These are phyloP conservation scores for Paramecium caudatum DNA, from an alignment of 73 alveolate genomes.

Conservation along the genomic window DNA sequence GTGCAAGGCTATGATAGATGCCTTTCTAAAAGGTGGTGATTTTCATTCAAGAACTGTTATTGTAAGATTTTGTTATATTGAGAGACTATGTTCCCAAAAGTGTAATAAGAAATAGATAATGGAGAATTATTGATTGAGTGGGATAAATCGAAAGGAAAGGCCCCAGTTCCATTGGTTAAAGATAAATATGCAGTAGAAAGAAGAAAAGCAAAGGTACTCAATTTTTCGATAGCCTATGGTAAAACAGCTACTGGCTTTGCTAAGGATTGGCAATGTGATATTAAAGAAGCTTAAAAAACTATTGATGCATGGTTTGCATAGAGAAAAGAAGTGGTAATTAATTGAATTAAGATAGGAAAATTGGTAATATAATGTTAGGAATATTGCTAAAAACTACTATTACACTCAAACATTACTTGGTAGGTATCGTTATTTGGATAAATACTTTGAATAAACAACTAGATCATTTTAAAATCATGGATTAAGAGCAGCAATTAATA, in stretches of 20 bases:
- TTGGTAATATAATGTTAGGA: conserved; percentile 84
- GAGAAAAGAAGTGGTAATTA: conserved; percentile 85
- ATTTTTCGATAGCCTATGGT: conserved; percentile 97
- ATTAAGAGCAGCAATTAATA: conserved; percentile 91
- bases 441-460: conserved; percentile 61
- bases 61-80: conserved; percentile 70
- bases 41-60: conserved; percentile 85
- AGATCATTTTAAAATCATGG: conserved; percentile 79
- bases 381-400: conserved; percentile 79
- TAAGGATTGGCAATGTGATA: conserved; percentile 89
- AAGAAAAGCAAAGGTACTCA: conserved; percentile 94
- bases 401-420: conserved; percentile 88
- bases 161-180: conserved; percentile 92
- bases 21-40: conserved; percentile 93
- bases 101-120: conserved; percentile 84
- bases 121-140: conserved; percentile 93
- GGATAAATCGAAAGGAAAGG: conserved; percentile 89
- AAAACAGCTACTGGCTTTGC: conserved; percentile 94
- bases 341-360: conserved; percentile 22
- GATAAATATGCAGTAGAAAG: conserved; percentile 91
- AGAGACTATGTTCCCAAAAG: conserved; percentile 91
- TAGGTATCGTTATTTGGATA: conserved; percentile 87
- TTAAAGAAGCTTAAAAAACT: conserved; percentile 88
- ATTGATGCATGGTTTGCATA: conserved; percentile 94
- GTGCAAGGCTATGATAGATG: conserved; percentile 94